Conservation (phyloP, 176 grass and related monocot species). For the Oryza brachyantha region DNA sequence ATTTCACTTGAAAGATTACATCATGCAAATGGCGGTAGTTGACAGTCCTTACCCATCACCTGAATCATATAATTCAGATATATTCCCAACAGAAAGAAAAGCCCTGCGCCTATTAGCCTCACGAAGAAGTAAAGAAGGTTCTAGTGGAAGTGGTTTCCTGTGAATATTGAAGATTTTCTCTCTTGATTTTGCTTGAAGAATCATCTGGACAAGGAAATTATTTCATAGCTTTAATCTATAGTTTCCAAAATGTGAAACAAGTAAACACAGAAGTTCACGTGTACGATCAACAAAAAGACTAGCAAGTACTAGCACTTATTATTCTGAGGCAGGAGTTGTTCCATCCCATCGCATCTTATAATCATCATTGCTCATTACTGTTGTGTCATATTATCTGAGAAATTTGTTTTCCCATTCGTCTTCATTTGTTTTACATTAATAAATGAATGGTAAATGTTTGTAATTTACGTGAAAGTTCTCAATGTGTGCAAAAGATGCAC, state of each 20-base stretch:
- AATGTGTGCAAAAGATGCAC: neutral
- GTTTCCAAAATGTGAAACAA: constrained; percentile 23
- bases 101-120: constrained; percentile 96
- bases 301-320: neutral
- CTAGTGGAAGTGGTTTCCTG: constrained; percentile 82
- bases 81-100: constrained; percentile 93
- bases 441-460: constrained; percentile 15
- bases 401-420: neutral
- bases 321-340: constrained; percentile 1
- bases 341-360: neutral
- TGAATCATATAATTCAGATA: constrained; percentile 73
- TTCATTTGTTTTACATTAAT: neutral
- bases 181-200: constrained; percentile 88
- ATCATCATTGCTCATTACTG: neutral
- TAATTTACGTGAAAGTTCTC: constrained; percentile 18
- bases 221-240: constrained; percentile 36
- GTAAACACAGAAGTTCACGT: neutral
- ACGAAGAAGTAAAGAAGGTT: constrained; percentile 90
- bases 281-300: neutral
- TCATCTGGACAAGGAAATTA: constrained; percentile 55
- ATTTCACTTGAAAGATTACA: constrained; percentile 18
- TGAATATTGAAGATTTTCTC: constrained; percentile 93
- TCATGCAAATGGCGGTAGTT: constrained; percentile 15
- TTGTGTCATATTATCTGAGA: neutral
- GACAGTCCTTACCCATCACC: constrained; percentile 67